Base-by-base conservation (phyloP, 2,329 filamentous ascomycete genomes). In the Pseudopithomyces chartarum region DNA sequence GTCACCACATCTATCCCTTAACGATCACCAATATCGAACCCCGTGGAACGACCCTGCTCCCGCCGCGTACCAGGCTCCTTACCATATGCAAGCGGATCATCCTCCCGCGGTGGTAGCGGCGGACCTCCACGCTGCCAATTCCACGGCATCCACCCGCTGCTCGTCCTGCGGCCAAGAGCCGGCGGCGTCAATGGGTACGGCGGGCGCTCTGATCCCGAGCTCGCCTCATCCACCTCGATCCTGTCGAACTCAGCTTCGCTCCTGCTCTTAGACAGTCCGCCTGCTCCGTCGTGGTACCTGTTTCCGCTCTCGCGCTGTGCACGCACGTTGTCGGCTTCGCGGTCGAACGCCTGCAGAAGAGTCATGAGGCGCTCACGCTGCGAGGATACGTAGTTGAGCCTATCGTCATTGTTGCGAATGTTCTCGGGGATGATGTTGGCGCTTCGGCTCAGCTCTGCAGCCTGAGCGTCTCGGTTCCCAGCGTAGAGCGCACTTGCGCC, bases 181-280 rank as follows among this genome's bases (percentile, higher is more conserved):
- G 71, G 71, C 17, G 73, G 73, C 10, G 73, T 75, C 20, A 65
- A 59, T 5, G 73, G 73, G 57, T 74, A 75, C 6, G 71, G 71
- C 11, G 71, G 79, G 66, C 80, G 32, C 79, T 81, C 66, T 20
- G 54, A 55, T 85, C 87, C 23, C 19, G 47, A 50, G 34, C 47
- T 50, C 79, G 79, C 83, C 70, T 93, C 90, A 33, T 88, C 75
- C 29, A 70, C 87, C 60, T 95, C 90, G 64, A 96, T 91, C 73
- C 91, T 90, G 70, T 96, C 92, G 70, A 97, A 97, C 66, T 96
- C 94, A 19, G 85, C 86, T 72, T 97, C 92, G 73, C 91, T 96
- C 61, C 87, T 87, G 70, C 90, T 94, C 79, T 94, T 94, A 66
- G 86, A 89, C 67, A 96, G 78, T 2, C 81, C 86, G 59, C 73